Base-by-base conservation (phyloP, 2,329 filamentous ascomycete genomes). In the Aspergillus novofumigatus region DNA sequence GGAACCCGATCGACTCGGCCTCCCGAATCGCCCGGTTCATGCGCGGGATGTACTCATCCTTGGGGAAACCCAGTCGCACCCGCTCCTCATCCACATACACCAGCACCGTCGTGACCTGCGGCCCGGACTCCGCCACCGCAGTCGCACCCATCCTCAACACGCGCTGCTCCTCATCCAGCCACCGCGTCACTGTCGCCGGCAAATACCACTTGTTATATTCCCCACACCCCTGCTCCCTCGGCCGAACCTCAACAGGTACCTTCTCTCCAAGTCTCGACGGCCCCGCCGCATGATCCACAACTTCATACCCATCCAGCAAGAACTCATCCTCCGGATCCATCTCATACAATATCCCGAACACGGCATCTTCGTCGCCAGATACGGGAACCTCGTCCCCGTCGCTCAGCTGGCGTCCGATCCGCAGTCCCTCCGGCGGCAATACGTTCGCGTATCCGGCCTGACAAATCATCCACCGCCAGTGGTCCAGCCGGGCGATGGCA, bases 21-120 rank as follows among this genome's bases (percentile, higher is more conserved):
- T 78, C 75, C 8, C 65, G 56, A 61, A 77, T 75, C n/a, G 67
- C 75, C 32, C 75, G 67, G 58, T 77, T 77, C 75, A 77, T 77
- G 52, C 75, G 59, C 3, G 64, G 68, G 41, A 77, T 69, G 61
- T 78, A 78, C 62, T 77, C 74, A 7, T 63, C 58, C 41, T 68
- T 74, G 1, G 76, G 74, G 32, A 59, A 53, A 0, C 67, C 71
- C 17, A 70, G 55, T 17, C 51, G 45, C 11, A 75, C 70, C 32
- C 72, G 67, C 53, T 69, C 52, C 61, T 78, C 75, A 67, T 78
- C 75, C 9, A 78, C 70, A 67, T 78, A 78, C 20, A 77, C 72
- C 56, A 77, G 60, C 9, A 69, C 72, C 9, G 59, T 65, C 54
- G 71, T 59, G 32, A 61, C 47, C 7, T 59, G 58, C 8, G 35